These are phyloP conservation scores for Ophiostoma novo-ulmi DNA, from an alignment of 2,329 filamentous ascomycete genomes.

Conservation along the genomic window DNA sequence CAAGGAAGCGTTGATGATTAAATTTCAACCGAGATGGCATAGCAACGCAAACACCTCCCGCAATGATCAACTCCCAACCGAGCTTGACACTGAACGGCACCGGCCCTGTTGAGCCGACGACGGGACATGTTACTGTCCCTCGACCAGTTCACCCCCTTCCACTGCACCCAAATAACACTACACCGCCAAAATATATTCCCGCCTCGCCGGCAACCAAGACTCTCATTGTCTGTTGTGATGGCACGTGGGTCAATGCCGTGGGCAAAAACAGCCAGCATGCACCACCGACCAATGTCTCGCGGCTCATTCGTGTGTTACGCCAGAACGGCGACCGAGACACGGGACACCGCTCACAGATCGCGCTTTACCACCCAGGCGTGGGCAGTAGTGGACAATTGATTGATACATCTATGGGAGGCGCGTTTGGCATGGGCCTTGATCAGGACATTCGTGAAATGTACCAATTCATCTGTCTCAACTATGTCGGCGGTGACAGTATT, in stretches of 20 bases:
- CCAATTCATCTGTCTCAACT: slow-evolving; percentile 39
- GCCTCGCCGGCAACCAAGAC: slow-evolving; percentile 27
- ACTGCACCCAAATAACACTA: not conserved
- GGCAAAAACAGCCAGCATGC: slow-evolving; percentile 27
- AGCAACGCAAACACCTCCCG: not conserved
- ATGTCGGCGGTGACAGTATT: slow-evolving; percentile 36
- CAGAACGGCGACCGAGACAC: slow-evolving; percentile 25
- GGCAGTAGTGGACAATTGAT: slow-evolving; percentile 32
- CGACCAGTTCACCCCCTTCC: not conserved
- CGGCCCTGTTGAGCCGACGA: not conserved
- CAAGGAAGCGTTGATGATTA: not conserved
- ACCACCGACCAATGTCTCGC: slow-evolving; percentile 26
- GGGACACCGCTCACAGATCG: slow-evolving; percentile 30
- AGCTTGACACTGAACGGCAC: not conserved
- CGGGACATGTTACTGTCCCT: not conserved
- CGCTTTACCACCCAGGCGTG: slow-evolving; percentile 34
- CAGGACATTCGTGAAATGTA: slow-evolving; percentile 37
- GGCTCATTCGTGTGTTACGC: slow-evolving; percentile 23
- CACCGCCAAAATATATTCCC: not conserved
- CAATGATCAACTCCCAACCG: not conserved
- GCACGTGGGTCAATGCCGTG: slow-evolving; percentile 36
- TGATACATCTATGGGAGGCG: slow-evolving; percentile 33
- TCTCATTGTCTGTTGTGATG: slow-evolving; percentile 35
- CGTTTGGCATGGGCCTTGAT: slow-evolving; percentile 35
- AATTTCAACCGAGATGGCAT: not conserved